Percentiles rank a stretch among this genome's conserved stretches.
phyloP scores from a whole-genome alignment of 306 rosid species.

The Dicorynia guianensis region DNA sequence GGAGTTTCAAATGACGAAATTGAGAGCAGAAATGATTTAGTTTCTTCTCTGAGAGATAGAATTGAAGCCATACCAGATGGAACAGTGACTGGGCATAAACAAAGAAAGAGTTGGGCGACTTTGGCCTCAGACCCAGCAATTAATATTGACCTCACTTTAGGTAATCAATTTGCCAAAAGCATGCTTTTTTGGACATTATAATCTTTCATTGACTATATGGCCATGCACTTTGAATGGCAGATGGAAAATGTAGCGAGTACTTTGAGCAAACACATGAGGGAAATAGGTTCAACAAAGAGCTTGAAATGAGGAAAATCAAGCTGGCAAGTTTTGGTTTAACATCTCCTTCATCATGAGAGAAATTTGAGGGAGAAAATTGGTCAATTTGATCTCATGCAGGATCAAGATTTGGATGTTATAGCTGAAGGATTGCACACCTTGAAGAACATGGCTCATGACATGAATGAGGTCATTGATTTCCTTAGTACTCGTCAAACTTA shows the following conservation, averaged over 20 bases:
- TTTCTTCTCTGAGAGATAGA: slow-evolving; percentile 40
- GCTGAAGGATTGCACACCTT: slow-evolving; percentile 52
- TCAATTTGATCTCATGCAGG: slow-evolving; percentile 35
- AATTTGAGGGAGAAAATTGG: neutral
- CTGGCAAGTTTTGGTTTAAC: slow-evolving; percentile 40
- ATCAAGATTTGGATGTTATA: slow-evolving; percentile 55
- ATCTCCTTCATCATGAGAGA: too few species aligned
- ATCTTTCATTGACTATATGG: neutral
- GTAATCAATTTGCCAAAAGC: neutral
- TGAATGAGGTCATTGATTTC: slow-evolving; percentile 50
- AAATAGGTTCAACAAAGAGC: slow-evolving; percentile 46
- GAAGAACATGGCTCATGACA: slow-evolving; percentile 53
- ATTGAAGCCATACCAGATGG: slow-evolving; percentile 52
- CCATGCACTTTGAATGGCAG: slow-evolving; percentile 10
- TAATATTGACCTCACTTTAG: slow-evolving; percentile 38
- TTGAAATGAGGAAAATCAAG: slow-evolving; percentile 50
- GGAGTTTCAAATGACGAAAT: slow-evolving; percentile 47
- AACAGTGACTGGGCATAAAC: slow-evolving; percentile 33
- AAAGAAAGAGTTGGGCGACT: slow-evolving; percentile 37
- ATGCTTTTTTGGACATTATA: neutral
- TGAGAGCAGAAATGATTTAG: slow-evolving; percentile 45
- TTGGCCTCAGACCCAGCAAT: slow-evolving; percentile 40
- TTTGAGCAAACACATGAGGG: slow-evolving; percentile 47
- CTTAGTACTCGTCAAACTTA: neutral
- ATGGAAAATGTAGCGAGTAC: slow-evolving; percentile 44